Evolutionary conservation across 2,329 filamentous ascomycete species (phyloP).

Genomic region (Monosporascus sp.): DNA sequence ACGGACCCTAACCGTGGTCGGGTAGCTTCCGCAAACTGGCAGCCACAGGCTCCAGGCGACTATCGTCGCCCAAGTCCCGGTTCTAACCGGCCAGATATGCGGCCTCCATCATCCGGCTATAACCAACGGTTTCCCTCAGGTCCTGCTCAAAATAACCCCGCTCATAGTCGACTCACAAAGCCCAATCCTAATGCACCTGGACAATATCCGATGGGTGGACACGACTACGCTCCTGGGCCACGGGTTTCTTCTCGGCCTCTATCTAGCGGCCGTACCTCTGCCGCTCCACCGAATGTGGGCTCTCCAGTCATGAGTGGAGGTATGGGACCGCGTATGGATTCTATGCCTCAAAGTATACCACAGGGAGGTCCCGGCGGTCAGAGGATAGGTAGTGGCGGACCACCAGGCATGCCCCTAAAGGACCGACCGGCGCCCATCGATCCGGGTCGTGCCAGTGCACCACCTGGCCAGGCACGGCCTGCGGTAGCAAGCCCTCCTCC

Average conservation of each 20-base stretch:
- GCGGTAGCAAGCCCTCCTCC: conserved; percentile 21
- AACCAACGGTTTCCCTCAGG: conserved; percentile 22
- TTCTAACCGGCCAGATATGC: conserved; percentile 21
- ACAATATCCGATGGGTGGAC: conserved; percentile 22
- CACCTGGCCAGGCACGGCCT: conserved; percentile 25
- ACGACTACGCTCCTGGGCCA: conserved; percentile 33
- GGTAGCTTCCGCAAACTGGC: conserved; percentile 40
- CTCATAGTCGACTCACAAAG: conserved; percentile 35
- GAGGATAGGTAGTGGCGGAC: conserved; percentile 15
- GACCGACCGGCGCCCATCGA: conserved; percentile 20
- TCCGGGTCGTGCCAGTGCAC: conserved; percentile 31
- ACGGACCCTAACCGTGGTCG: conserved; percentile 37
- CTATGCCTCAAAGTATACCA: conserved; percentile 24
- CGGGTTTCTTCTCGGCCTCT: conserved; percentile 30
- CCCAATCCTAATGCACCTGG: conserved; percentile 25
- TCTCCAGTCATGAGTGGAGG: conserved; percentile 26
- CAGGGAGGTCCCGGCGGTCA: conserved; percentile 19
- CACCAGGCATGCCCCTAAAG: conserved; percentile 19
- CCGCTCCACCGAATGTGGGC: conserved; percentile 11
- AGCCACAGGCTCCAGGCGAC: conserved; percentile 34
- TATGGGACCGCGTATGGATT: conserved; percentile 16
- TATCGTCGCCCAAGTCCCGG: conserved; percentile 37
- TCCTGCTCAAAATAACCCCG: conserved; percentile 29
- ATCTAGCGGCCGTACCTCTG: conserved; percentile 21
- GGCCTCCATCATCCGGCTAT: conserved; percentile 18